Conservation (phyloP, 2,329 filamentous ascomycete genomes). For the Pseudogymnoascus sp. region DNA sequence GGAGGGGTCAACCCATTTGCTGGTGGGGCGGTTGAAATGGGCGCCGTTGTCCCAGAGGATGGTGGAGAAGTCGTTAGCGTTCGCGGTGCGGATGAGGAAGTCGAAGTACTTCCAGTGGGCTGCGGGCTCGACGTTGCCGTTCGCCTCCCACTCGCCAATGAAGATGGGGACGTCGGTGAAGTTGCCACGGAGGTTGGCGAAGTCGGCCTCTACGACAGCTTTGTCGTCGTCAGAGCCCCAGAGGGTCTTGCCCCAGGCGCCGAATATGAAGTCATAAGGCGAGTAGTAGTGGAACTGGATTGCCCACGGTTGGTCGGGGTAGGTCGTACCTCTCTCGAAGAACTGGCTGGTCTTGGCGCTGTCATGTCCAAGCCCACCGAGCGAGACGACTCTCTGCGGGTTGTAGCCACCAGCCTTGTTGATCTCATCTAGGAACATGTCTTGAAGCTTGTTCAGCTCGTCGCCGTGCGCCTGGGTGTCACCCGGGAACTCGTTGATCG, state of each 20-base stretch:
- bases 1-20: conserved; percentile 42
- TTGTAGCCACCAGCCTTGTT: conserved; percentile 48
- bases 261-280: conserved; percentile 41
- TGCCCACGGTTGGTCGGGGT: conserved; percentile 45
- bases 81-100: conserved; percentile 40
- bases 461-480: conserved; percentile 41
- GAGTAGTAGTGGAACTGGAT: conserved; percentile 55
- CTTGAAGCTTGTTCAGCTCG: conserved; percentile 46
- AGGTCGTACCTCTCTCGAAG: conserved; percentile 41
- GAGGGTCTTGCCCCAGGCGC: conserved; percentile 49
- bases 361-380: conserved; percentile 44
- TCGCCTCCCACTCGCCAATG: conserved; percentile 49
- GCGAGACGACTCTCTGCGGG: conserved; percentile 43
- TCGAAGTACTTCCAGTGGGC: conserved; percentile 51
- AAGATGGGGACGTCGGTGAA: conserved; percentile 47
- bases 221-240: conserved; percentile 50
- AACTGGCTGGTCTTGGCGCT: conserved; percentile 43
- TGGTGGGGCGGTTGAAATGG: conserved; percentile 41
- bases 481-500: conserved; percentile 51
- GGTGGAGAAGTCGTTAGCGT: conserved; percentile 40
- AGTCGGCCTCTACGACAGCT: conserved; percentile 38
- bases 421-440: conserved; percentile 46
- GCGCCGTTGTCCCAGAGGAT: conserved; percentile 55
- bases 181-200: conserved; percentile 42
- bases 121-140: conserved; percentile 41